Evolutionary conservation across 1,284 basidiomycete species (phyloP), one percentile per base, ranked within the genome.

Genomic region (Tetrapyrgos nigripes): DNA sequence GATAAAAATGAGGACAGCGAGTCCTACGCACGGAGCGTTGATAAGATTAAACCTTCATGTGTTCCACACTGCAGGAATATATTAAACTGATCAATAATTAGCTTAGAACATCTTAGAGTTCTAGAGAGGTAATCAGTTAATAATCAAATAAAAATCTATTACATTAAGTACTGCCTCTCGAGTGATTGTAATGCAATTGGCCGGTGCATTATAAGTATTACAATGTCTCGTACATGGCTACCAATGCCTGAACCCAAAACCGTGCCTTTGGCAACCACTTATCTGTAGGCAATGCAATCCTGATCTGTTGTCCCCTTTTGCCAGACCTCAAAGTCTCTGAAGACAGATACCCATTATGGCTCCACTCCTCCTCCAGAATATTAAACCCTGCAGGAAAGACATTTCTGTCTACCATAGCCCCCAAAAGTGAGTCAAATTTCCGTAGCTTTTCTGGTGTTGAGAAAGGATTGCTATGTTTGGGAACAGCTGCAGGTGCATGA

Each of bases 171-270:
- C n/a, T n/a, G n/a, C n/a, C n/a, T 14, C 14, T 33, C 14, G 31
- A 8, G 8, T 33, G 8, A 8, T 33, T 33, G 31, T 33, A 33
- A 8, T 33, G 31, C 31, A 33, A 8, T 33, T 8, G 31, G 31
- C 14, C 14, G 14, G 8, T 33, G 31, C 8, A 33, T 8, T 33
- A 14, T 8, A 33, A 8, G 31, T 33, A 33, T 14, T 33, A 33
- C 14, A 33, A 8, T 8, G 8, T 29, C 14, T 55, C 27, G 28
- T 53, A 44, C 54, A 55, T 48, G n/a, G 35, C n/a, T 57, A 52
- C 50, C 17, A 70, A 46, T 26, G 57, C 67, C 31, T 66, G 64
- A 10, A 63, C 64, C 70, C 68, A 71, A 24, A 62, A 50, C 24
- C 60, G 35, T 47, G 68, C 67, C 1, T 60, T 47, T 4, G 55